Conservation (phyloP, 345 rosid species). For the Gossypium raimondii region DNA sequence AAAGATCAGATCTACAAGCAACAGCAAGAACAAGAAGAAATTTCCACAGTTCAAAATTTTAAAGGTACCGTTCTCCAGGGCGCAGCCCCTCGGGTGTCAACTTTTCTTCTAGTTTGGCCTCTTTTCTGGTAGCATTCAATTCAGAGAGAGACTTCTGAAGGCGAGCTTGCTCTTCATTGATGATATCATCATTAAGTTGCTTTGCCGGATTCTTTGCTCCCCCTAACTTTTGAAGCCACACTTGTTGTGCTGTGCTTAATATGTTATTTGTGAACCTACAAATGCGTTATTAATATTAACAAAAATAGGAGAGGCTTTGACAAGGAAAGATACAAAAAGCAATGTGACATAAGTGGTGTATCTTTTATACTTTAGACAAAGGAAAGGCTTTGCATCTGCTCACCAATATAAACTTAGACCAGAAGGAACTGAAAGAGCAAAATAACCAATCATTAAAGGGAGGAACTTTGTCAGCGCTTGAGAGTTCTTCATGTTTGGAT, state of each 20-base stretch:
- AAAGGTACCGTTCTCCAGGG: constrained; percentile 70
- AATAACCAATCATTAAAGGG: constrained; percentile 89
- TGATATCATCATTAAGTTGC: constrained; percentile 37
- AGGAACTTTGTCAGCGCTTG: constrained; percentile 79
- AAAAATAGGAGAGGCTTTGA: constrained; percentile 7
- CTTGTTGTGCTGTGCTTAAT: constrained; percentile 82
- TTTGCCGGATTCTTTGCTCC: constrained; percentile 59
- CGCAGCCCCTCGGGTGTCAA: constrained; percentile 48
- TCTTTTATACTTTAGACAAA: neutral
- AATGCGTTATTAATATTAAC: constrained; percentile 15
- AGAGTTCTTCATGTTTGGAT: constrained; percentile 85
- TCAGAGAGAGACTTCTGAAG: constrained; percentile 42
- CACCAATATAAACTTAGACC: constrained; percentile 98
- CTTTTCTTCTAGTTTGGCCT: constrained; percentile 34
- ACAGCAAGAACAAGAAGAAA: neutral
- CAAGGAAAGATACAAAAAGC: neutral
- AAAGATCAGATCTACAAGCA: constrained; percentile 19
- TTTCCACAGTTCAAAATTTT: neutral
- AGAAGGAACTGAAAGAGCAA: constrained; percentile 96
- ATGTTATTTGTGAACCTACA: constrained; percentile 89
- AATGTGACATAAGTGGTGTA: neutral
- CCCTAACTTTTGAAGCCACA: constrained; percentile 90
- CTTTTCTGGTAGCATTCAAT: constrained; percentile 27
- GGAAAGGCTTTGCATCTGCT: constrained; percentile 27
- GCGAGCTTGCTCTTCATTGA: constrained; percentile 36